Evolutionary conservation across 208 protist species (phyloP).

Genomic region (Trichomonas tenax): DNA sequence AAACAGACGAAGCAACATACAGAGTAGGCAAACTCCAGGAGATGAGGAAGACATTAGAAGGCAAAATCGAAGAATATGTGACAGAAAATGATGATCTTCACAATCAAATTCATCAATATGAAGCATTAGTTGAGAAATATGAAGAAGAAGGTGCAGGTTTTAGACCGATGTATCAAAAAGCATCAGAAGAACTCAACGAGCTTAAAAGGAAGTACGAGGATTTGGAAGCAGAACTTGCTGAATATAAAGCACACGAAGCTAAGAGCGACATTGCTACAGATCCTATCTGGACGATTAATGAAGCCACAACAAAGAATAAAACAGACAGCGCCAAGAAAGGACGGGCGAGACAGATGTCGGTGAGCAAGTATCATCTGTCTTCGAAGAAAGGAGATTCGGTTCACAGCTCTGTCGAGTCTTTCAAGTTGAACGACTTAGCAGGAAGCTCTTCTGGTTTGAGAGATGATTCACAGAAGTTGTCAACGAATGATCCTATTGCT

Average conservation of each 20-base stretch:
- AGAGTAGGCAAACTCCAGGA: neutral
- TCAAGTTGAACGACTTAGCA: neutral
- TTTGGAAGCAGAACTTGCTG: neutral
- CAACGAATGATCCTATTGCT: neutral
- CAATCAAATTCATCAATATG: neutral
- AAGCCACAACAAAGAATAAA: neutral
- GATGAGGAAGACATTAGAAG: neutral
- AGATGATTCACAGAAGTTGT: neutral
- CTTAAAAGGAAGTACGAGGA: neutral
- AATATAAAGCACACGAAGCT: neutral
- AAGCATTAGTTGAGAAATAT: neutral
- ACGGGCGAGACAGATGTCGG: neutral
- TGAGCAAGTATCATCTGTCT: neutral
- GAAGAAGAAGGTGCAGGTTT: conserved; percentile 8
- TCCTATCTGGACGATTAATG: neutral
- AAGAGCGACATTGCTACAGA: neutral
- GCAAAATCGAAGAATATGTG: neutral
- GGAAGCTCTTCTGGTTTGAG: neutral
- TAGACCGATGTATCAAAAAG: neutral
- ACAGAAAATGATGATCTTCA: neutral
- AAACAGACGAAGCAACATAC: neutral
- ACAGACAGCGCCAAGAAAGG: neutral
- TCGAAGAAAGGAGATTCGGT: neutral
- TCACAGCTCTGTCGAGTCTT: neutral
- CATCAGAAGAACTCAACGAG: neutral